phyloP scores from a whole-genome alignment of 352 stramenopile species.

The Globisporangium nunn region DNA sequence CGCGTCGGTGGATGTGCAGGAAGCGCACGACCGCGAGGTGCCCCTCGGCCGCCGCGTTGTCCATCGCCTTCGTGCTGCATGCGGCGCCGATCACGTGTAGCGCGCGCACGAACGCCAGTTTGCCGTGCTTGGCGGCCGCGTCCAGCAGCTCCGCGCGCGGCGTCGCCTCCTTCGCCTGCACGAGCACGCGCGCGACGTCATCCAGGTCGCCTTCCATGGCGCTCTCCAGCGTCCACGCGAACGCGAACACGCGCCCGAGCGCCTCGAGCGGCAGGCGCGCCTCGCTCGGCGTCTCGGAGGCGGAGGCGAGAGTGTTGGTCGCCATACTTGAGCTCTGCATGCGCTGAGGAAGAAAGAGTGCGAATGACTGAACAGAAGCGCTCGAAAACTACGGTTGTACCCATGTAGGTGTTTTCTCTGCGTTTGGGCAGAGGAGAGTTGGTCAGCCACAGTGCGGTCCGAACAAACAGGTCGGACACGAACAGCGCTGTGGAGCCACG shows the following conservation, averaged over 20 bases:
- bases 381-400: no score
- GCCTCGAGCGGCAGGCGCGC: slow-evolving; percentile 35
- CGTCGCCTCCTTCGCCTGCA: slow-evolving; percentile 21
- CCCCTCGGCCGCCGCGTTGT: slow-evolving; percentile 25
- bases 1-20: slow-evolving; percentile 32
- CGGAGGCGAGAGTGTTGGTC: not conserved
- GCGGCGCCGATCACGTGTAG: slow-evolving; percentile 26
- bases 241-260: slow-evolving; percentile 34
- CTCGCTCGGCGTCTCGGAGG: not conserved
- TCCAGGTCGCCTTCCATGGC: slow-evolving; percentile 20
- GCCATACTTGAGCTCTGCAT: no score
- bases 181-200: slow-evolving; percentile 31
- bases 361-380: no score
- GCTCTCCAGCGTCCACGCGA: slow-evolving; percentile 29
- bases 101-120: slow-evolving; percentile 31
- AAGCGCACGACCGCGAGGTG: slow-evolving; percentile 39
- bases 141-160: slow-evolving; percentile 27
- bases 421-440: no score
- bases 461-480: no score
- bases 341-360: no score
- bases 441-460: no score
- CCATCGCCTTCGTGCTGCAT: slow-evolving; percentile 41
- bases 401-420: no score
- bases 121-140: slow-evolving; percentile 20
- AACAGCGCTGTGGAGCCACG: no score